Conservation (phyloP, 176 grass and related monocot genomes). For the Aegilops tauschii region DNA sequence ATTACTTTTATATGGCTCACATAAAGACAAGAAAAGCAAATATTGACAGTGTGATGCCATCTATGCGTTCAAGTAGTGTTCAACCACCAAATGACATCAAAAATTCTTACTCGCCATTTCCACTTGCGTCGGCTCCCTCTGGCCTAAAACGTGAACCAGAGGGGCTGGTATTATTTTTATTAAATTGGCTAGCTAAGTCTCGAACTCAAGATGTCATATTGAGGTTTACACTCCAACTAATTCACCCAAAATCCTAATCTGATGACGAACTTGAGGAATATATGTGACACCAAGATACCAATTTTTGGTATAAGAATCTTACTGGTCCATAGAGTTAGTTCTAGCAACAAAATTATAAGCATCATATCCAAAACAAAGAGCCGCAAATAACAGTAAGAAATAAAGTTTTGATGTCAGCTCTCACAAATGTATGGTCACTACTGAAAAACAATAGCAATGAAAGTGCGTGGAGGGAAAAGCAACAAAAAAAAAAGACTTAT, state of each 20-base stretch:
- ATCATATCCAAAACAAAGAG: not conserved
- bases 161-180: not conserved
- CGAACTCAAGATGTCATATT: not conserved
- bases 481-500: not conserved
- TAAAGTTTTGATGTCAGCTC: not conserved
- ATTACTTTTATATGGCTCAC: not conserved
- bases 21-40: conserved; percentile 12
- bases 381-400: not conserved
- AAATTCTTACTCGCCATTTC: not conserved
- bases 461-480: not conserved
- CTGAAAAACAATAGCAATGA: not conserved
- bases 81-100: not conserved
- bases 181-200: not conserved
- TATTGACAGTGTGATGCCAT: not conserved
- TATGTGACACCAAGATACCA: not conserved
- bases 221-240: not conserved
- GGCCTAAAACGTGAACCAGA: not conserved
- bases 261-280: not conserved
- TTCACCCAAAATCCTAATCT: not conserved
- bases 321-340: not conserved
- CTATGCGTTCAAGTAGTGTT: too few species aligned
- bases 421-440: not conserved
- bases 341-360: not conserved
- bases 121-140: not conserved
- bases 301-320: not conserved